Conservation (phyloP, 257 asterid genomes). For the Jacaranda mimosifolia region DNA sequence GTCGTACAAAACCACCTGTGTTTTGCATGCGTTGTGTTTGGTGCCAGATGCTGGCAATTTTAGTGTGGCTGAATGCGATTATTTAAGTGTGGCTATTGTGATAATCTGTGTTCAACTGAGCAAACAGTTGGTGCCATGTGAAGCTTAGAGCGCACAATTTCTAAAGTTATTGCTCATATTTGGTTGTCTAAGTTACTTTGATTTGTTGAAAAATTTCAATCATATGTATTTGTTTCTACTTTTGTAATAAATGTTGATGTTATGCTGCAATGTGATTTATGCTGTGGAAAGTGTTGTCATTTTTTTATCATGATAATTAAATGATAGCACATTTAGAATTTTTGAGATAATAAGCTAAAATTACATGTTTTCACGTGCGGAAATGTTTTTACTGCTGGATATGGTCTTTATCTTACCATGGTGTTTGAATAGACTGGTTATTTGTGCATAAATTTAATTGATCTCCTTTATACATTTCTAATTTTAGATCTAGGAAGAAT, state of each 20-base stretch:
- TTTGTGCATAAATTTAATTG: background rate
- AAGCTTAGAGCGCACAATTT: too few species aligned
- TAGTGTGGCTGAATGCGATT: background rate
- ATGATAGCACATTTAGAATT: background rate
- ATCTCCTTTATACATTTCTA: background rate
- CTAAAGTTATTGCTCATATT: background rate
- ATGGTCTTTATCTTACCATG: background rate
- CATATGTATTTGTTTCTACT: background rate
- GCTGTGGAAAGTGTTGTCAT: background rate
- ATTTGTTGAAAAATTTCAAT: background rate
- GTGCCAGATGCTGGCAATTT: slow-evolving; percentile 6
- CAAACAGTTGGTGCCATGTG: too few species aligned
- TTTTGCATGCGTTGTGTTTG: background rate
- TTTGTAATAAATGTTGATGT: background rate
- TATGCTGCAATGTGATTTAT: background rate
- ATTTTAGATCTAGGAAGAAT: slow-evolving; percentile 9
- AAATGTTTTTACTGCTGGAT: slow-evolving; percentile 1
- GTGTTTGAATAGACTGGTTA: background rate
- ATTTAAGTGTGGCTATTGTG: background rate
- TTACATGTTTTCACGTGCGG: background rate
- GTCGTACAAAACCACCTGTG: background rate
- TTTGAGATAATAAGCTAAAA: background rate
- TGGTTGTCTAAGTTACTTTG: background rate
- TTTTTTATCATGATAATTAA: background rate
- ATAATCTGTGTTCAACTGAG: too few species aligned